Percentiles rank a stretch among this genome's conserved stretches.
Conservation (phyloP, 768 basidiomycete species). For the Rhodotorula babjevae region DNA sequence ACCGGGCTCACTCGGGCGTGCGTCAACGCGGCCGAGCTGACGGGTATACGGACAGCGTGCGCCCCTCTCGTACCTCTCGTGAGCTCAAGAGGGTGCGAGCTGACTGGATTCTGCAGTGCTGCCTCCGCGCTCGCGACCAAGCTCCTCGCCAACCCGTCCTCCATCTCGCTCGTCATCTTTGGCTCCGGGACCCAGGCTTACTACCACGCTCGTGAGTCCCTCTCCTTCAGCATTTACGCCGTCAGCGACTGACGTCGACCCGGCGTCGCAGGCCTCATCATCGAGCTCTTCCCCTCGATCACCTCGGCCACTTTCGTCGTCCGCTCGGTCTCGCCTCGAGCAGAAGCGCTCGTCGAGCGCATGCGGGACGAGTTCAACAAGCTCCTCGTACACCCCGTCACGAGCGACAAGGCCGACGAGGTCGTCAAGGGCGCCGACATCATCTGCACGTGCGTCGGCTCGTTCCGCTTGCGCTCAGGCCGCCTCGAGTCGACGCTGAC, state of each 20-base stretch:
- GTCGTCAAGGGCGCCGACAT: conserved; percentile 38
- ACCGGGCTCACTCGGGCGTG: conserved; percentile 27
- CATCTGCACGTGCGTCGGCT: conserved; percentile 41
- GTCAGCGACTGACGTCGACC: not conserved
- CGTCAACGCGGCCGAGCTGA: conserved; percentile 38
- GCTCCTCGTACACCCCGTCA: not conserved
- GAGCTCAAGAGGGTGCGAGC: not conserved
- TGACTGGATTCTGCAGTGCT: conserved; percentile 1
- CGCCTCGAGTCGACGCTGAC: no score
- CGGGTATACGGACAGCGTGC: conserved; percentile 43
- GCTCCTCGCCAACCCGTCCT: conserved; percentile 8
- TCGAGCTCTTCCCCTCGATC: conserved; percentile 38
- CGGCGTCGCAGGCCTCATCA: conserved; percentile 26
- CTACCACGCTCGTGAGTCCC: conserved; percentile 28
- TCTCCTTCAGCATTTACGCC: no score
- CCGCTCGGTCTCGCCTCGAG: conserved; percentile 4
- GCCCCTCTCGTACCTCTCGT: not conserved
- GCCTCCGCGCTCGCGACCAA: conserved; percentile 29
- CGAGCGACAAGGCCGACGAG: not conserved
- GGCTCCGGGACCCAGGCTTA: conserved; percentile 36
- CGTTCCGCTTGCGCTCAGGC: not conserved
- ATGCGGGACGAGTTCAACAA: conserved; percentile 9
- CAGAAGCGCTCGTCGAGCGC: not conserved
- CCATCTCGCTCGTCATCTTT: conserved; percentile 26
- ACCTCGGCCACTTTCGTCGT: conserved; percentile 20